Evolutionary conservation across 805 yeast species (phyloP), one percentile per base, ranked within the genome.

Genomic region (Saccharomycopsis capsularis): DNA sequence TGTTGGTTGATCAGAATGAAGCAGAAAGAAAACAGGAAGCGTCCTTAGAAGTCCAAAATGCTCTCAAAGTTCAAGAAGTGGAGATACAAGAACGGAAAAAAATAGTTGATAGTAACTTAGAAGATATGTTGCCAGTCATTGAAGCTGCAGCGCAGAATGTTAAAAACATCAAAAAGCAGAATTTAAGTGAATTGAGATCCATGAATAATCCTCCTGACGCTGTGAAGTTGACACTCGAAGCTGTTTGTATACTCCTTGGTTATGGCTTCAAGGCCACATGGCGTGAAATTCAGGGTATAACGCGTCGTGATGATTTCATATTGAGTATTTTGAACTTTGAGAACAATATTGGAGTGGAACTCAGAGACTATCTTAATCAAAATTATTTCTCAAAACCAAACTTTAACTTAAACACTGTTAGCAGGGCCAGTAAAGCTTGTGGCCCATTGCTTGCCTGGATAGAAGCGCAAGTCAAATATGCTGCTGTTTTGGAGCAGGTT

Each of bases 381-480:
- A 70, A 68, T 1, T 91, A 84, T 58, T 63, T 90, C 9, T 68
- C 81, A 0, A 68, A 79, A 47, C 75, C 80, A 0, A 82, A 78
- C 45, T 90, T 76, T 61, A 86, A 76, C 37, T 83, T 67, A 57
- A 89, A 82, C 42, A 66, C 85, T 0, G 95, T 87, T 0, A 78
- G 85, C 57, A 70, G 97, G 36, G 98, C 98, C 3, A 84, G 95
- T 63, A 88, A 85, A 59, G 97, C 97, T 0, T 88, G 97, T 67
- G 98, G 96, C 0, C 98, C 98, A 0, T 67, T 91, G 32, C 60
- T 85, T 18, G 81, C 81, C 53, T 91, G 98, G 98, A 90, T 89
- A 0, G 73, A 74, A 47, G 97, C 98, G 0, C 97, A 91, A 55
- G 69, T 89, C n/a, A 68, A 73, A n/a, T 91, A 83, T 59, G 76